phyloP scores from a whole-genome alignment of 2,329 filamentous ascomycete genomes.

The Aureobasidium sp. region DNA sequence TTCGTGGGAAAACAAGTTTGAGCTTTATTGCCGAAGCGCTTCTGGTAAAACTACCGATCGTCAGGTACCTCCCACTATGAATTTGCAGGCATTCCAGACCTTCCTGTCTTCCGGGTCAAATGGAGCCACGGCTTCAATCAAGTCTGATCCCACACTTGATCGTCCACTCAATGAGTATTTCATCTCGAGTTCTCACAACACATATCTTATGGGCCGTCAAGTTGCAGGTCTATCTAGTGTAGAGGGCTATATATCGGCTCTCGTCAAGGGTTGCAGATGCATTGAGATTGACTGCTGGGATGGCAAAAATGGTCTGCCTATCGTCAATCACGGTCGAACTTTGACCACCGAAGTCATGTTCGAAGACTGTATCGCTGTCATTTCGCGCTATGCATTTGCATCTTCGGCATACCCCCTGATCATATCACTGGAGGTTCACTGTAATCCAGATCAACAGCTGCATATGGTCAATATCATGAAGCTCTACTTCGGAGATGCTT shows the following conservation, averaged over 20 bases:
- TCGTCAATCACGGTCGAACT: constrained; percentile 85
- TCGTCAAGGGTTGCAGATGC: constrained; percentile 85
- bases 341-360: constrained; percentile 86
- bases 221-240: constrained; percentile 85
- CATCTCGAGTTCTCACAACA: constrained; percentile 98
- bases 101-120: constrained; percentile 72
- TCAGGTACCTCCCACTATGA: constrained; percentile 53
- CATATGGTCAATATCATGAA: constrained; percentile 88
- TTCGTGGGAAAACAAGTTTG: constrained; percentile 67
- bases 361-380: constrained; percentile 82
- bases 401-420: constrained; percentile 84
- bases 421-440: constrained; percentile 94
- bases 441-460: constrained; percentile 71
- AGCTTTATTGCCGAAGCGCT: constrained; percentile 50
- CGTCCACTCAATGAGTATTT: constrained; percentile 93
- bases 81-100: constrained; percentile 67
- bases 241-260: constrained; percentile 85
- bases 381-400: constrained; percentile 89
- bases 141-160: constrained; percentile 49
- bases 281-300: constrained; percentile 99
- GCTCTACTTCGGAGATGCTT: constrained; percentile 69
- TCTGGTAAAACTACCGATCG: constrained; percentile 30
- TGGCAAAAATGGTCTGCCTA: constrained; percentile 75
- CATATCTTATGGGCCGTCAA: constrained; percentile 86
- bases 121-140: constrained; percentile 46